Evolutionary conservation across 2,329 filamentous ascomycete genomes (phyloP), one percentile per base, ranked within the genome.

Genomic region (Fusarium setosum): DNA sequence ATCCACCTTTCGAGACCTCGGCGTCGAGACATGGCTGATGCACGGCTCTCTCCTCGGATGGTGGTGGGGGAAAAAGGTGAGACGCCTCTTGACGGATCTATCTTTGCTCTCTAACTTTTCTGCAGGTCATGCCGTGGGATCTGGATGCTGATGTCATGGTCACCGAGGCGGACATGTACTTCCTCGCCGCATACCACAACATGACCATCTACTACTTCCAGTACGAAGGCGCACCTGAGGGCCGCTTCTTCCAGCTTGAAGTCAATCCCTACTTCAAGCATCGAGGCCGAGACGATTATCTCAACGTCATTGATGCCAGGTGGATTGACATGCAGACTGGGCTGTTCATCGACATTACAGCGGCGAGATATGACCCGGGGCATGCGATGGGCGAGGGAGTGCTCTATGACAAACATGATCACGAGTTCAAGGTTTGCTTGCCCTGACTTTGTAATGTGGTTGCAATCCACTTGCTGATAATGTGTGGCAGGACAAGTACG

Each of bases 11-110:
- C 80, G 82, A 47, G 84, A 87, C 34, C 82, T 92, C 26, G 85
- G 87, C 3, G 76, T 94, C 58, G 89, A 94, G 75, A 94, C 92
- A 6, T 95, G 92, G 92, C 86, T 95, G 60, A 92, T 92, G 71
- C 92, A 95, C 73, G 91, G 92, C n/a, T 91, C 90, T n/a, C 80
- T 95, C 26, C 81, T 96, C 29, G 92, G 92, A 7, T 96, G 92
- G 92, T 95, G 92, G 91, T 95, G 92, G 92, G 93, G 92, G 69
- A 82, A 82, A 45, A 81, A 79, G 74, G 79, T 78, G 73, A 72
- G 69, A 63, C 26, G 35, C 44, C 12, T 41, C 13, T 31, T 44
- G 47, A 29, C 18, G 15, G 24, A 50, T 9, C 15, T 2, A 9
- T 13, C 13, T 3, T 40, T 21, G 6, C 54, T 61, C 9, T 50